Evolutionary conservation across 2,329 filamentous ascomycete genomes (phyloP), one percentile per base, ranked within the genome.

Genomic region (Paecilomyces sp.): DNA sequence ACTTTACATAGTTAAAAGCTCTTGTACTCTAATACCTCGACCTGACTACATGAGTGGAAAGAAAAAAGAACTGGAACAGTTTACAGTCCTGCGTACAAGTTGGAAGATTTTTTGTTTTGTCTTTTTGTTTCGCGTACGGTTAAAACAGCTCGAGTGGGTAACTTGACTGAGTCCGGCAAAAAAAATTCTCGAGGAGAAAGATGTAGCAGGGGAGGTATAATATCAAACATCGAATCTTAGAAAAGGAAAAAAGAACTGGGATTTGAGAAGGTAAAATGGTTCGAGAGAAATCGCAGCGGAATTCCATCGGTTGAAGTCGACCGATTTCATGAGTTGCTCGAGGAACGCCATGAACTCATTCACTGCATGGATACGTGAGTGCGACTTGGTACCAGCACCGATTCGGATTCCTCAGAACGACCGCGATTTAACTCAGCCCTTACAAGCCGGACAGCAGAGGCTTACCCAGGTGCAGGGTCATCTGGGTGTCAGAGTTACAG

Each of bases 391-490:
- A 18, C 41, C 41, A 47, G 41, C 41, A 47, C 41, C 41, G 41
- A 22, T n/a, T 47, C 18, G 31, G 31, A 11, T 47, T 47, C 15
- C 36, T 33, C 31, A 33, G 6, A 9, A 31, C 6, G 36, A n/a
- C 36, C n/a, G 36, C 36, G 36, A 47, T n/a, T n/a, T 47, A 15
- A n/a, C 36, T 47, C 15, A 4, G 6, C n/a, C 36, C 36, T 47
- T 18, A n/a, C 6, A 18, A 5, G 7, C 15, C 15, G n/a, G n/a
- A 47, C 41, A 47, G 18, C 15, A 18, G 41, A 47, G 41, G 7
- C 31, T 33, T 33, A 47, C 41, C 41, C 41, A 47, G 41, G 41
- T 47, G n/a, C 72, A 84, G 47, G 77, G 82, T 63, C 62, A 75
- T 61, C 60, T 67, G 61, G 30, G 64, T 61, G 12, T 59, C 58